phyloP scores from a whole-genome alignment of 176 grass and related monocot genomes.

The Carex myosuroides region DNA sequence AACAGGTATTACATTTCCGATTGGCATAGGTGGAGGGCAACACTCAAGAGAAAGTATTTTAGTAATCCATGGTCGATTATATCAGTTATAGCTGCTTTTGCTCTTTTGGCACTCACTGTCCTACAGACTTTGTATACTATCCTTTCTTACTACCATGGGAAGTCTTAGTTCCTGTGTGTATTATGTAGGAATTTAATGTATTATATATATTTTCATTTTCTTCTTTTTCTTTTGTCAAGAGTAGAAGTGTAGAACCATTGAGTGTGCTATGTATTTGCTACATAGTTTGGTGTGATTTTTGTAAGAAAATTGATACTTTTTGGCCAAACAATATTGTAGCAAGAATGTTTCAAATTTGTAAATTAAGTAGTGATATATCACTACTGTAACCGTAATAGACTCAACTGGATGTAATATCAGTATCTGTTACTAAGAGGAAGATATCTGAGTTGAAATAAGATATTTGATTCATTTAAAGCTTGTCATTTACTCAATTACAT shows the following conservation, averaged over 20 bases:
- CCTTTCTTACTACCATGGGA: background rate
- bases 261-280: background rate
- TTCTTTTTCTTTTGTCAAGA: background rate
- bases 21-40: background rate
- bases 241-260: background rate
- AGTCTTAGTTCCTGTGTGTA: background rate
- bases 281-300: too few relatives aligned
- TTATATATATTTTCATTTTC: background rate
- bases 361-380: too few relatives aligned
- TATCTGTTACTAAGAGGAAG: too few relatives aligned
- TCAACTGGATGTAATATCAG: too few relatives aligned
- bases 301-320: too few relatives aligned
- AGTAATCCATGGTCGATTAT: slow-evolving; percentile 1
- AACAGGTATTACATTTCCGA: background rate
- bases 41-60: background rate
- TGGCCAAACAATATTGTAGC: too few relatives aligned
- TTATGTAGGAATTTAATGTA: background rate
- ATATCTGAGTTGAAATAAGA: too few relatives aligned
- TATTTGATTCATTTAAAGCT: too few relatives aligned
- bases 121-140: background rate
- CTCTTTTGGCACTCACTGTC: background rate
- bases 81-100: background rate
- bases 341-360: too few relatives aligned
- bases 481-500: too few relatives aligned
- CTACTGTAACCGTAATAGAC: too few relatives aligned